phyloP scores from a whole-genome alignment of 371 early-diverging fungal species.

The Apophysomyces sp. region DNA sequence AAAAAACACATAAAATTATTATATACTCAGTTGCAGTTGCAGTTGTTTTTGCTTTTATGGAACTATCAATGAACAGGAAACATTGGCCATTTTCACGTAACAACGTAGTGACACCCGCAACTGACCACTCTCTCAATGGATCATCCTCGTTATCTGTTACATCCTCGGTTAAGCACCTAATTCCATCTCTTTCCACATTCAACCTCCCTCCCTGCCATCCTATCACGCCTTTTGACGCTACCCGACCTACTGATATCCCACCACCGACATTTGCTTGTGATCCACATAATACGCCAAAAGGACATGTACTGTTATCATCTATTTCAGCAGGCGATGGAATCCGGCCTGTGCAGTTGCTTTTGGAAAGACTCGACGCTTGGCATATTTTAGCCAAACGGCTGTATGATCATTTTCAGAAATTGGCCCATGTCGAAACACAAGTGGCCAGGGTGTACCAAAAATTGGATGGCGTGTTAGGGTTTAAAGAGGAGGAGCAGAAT shows the following conservation, averaged over 20 bases:
- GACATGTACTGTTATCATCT: background rate
- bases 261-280: conserved; percentile 35
- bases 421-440: conserved; percentile 25
- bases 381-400: conserved; percentile 23
- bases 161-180: conserved; percentile 27
- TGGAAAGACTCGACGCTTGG: conserved; percentile 42
- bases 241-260: background rate
- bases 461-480: conserved; percentile 10
- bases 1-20: background rate
- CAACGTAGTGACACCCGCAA: background rate
- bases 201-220: conserved; percentile 16
- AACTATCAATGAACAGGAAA: background rate
- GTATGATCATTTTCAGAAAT: conserved; percentile 22
- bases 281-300: conserved; percentile 4
- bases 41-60: background rate
- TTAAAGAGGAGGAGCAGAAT: background rate
- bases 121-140: background rate
- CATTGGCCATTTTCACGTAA: background rate
- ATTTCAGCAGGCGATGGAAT: conserved; percentile 14
- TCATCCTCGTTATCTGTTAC: background rate
- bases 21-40: background rate
- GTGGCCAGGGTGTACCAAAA: conserved; percentile 33
- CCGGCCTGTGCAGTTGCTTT: conserved; percentile 28
- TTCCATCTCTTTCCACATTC: conserved; percentile 36
- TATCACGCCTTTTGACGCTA: background rate